These are phyloP conservation scores for Dioszegia crocea DNA, from an alignment of 768 basidiomycete genomes.

Conservation along the genomic window DNA sequence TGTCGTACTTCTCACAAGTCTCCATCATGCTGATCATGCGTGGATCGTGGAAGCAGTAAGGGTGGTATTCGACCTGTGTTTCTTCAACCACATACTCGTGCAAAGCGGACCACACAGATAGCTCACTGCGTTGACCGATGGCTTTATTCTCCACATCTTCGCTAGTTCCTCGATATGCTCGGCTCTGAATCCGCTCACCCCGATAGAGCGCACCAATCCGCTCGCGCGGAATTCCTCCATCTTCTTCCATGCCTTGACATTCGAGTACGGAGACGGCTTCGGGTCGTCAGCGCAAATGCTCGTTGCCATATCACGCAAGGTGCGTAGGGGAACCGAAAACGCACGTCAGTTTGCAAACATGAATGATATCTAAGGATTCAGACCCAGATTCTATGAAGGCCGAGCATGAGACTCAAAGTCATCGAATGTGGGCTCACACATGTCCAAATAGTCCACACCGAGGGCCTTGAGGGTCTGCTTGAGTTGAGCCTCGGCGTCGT, in stretches of 20 bases:
- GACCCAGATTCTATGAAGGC: too few species aligned
- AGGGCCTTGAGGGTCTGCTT: constrained; percentile 51
- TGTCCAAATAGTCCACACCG: constrained; percentile 16
- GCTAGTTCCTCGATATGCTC: constrained; percentile 47
- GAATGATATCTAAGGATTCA: too few species aligned
- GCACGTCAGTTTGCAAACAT: too few species aligned
- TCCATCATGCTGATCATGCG: constrained; percentile 31
- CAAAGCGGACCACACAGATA: too few species aligned
- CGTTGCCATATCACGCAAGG: too few species aligned
- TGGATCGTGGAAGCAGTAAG: constrained; percentile 42
- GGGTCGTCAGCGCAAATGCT: background rate
- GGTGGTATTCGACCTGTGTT: constrained; percentile 53
- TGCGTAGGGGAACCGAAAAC: too few species aligned
- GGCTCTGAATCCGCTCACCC: constrained; percentile 51
- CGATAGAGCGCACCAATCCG: constrained; percentile 53
- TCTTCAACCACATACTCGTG: background rate
- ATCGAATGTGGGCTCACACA: constrained; percentile 52
- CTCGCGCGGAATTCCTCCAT: constrained; percentile 60
- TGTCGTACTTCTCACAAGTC: constrained; percentile 39
- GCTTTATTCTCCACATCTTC: constrained; percentile 40
- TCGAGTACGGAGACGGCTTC: background rate
- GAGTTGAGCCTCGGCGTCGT: constrained; percentile 46
- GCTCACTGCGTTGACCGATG: constrained; percentile 49
- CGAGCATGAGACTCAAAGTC: constrained; percentile 51
- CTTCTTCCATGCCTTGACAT: constrained; percentile 59